Base-by-base conservation (phyloP, 2,329 filamentous ascomycete genomes). In the Rugonectria rugulosa region DNA sequence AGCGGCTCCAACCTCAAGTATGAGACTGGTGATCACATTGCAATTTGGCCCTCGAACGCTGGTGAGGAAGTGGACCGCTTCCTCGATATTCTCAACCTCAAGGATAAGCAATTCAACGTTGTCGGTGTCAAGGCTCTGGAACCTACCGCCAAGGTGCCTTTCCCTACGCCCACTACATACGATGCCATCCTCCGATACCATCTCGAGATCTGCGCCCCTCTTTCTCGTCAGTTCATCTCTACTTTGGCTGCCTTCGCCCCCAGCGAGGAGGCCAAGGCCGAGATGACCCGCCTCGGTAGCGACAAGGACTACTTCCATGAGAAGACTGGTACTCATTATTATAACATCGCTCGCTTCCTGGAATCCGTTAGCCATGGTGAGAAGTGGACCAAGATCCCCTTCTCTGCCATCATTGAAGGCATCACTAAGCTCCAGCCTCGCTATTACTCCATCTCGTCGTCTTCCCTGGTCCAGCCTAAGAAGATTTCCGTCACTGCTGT, bases 381-480 rank as follows among this genome's bases (percentile, higher is more conserved):
- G 75, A 86, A 86, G 56, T 99, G 95, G 90, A 80, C 85, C 50
- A 88, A 87, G 50, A 87, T 97, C 52, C 96, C 95, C 14, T 98
- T 99, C 78, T 97, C 95, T 8, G 88, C 93, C 67, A 88, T 98
- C 67, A 92, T 99, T 64, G 95, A 99, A 81, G 90, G 92, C 63
- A 77, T 99, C 59, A 91, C 88, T 77, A 98, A 97, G 81, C 87
- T 99, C 53, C 95, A 99, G 75, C 94, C 95, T 32, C 91, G 95
- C 44, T 99, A 98, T 82, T 99, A 99, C 81, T 99, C 96, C 44
- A 99, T 99, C 74, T 99, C 95, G 2, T 99, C 96, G 1, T 98
- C 95, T 1, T 97, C 95, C 6, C 75, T 92, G 8, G 93, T 96
- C 14, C 93, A 99, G 72, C 93, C 95, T 72, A 88, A 96, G 77